These are phyloP conservation scores for Arthrinium puccinioides DNA, from an alignment of 2,329 filamentous ascomycete species.

Conservation along the genomic window DNA sequence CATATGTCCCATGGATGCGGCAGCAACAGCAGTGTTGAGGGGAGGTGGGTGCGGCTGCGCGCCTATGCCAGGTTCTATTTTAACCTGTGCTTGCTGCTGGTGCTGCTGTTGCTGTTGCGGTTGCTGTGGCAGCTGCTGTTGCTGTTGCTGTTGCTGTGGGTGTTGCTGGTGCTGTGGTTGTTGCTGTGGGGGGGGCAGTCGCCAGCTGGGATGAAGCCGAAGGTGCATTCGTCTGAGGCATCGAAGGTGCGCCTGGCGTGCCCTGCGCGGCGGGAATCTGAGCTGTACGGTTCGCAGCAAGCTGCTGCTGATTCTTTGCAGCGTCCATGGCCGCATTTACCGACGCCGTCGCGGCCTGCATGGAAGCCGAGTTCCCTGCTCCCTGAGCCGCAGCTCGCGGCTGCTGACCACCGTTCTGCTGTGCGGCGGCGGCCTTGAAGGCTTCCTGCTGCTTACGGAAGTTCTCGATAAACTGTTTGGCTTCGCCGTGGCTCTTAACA, in stretches of 20 bases:
- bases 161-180: no score
- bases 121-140: no score
- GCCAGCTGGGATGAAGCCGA: constrained; percentile 14
- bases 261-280: constrained; percentile 12
- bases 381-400: constrained; percentile 15
- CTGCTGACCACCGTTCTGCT: constrained; percentile 9
- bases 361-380: constrained; percentile 12
- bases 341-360: constrained; percentile 23
- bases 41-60: constrained; percentile 30
- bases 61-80: constrained; percentile 24
- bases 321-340: constrained; percentile 25
- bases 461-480: constrained; percentile 13
- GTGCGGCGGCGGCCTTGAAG: neutral
- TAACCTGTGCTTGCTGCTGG: constrained; percentile 26
- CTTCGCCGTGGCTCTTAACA: constrained; percentile 14
- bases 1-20: constrained; percentile 25
- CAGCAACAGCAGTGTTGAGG: constrained; percentile 40
- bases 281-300: constrained; percentile 12
- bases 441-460: constrained; percentile 9
- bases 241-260: constrained; percentile 9
- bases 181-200: constrained; percentile 14
- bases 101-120: no score
- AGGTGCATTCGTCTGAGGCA: constrained; percentile 18
- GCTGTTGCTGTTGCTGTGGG: no score
- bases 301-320: constrained; percentile 22